These are phyloP conservation scores for Ophiognomonia clavigignenti-juglandacearum DNA, from an alignment of 2,329 filamentous ascomycete genomes.

Conservation along the genomic window DNA sequence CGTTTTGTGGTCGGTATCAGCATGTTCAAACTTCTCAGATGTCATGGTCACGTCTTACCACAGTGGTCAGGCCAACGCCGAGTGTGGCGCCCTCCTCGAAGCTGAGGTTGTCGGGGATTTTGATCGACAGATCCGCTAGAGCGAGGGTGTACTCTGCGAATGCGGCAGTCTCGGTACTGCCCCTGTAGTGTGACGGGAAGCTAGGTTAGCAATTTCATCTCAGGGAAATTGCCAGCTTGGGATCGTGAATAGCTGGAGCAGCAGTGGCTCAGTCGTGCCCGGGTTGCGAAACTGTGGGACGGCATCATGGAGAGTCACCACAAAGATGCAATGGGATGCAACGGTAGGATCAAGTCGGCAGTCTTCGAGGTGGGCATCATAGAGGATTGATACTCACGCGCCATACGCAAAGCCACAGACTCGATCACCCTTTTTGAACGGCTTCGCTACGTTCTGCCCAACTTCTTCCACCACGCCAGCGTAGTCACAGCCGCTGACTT, in stretches of 20 bases:
- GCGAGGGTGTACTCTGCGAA: constrained; percentile 35
- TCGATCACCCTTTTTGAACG: constrained; percentile 43
- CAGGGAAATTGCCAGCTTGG: background rate
- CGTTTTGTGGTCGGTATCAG: background rate
- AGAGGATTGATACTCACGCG: too few relatives aligned
- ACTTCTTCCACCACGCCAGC: constrained; percentile 42
- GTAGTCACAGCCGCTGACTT: constrained; percentile 33
- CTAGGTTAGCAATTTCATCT: background rate
- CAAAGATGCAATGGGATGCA: too few relatives aligned
- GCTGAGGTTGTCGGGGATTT: constrained; percentile 39
- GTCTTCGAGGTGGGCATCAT: too few relatives aligned
- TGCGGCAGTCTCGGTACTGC: constrained; percentile 35
- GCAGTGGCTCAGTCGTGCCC: too few relatives aligned
- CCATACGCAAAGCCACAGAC: constrained; percentile 21
- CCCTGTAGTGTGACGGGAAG: constrained; percentile 24
- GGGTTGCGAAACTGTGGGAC: background rate
- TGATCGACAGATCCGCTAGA: constrained; percentile 31
- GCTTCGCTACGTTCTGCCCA: constrained; percentile 35
- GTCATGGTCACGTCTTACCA: constrained; percentile 27
- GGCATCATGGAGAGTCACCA: background rate
- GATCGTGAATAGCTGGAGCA: background rate
- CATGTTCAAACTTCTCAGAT: too few relatives aligned
- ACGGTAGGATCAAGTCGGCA: too few relatives aligned
- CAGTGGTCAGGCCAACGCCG: constrained; percentile 35
- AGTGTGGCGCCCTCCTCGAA: constrained; percentile 41